Evolutionary conservation across 2,329 filamentous ascomycete genomes (phyloP).

Genomic region (Graphium sp.): DNA sequence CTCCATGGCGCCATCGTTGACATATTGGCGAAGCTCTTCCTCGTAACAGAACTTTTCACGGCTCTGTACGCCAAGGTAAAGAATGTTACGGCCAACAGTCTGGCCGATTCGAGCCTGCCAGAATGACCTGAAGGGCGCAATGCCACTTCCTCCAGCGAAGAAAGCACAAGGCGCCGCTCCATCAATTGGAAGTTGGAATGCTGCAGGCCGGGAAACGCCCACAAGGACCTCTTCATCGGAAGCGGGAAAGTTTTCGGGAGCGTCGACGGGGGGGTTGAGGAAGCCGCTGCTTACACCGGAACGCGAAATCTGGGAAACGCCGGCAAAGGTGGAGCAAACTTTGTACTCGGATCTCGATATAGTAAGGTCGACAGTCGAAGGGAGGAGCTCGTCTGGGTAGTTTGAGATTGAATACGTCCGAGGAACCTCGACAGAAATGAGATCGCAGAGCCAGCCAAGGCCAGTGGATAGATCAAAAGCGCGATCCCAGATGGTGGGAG

Average conservation of each 20-base stretch:
- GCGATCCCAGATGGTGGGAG: conserved; percentile 28
- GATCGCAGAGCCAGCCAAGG: conserved; percentile 25
- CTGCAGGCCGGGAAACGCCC: conserved; percentile 31
- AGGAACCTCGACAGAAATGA: conserved; percentile 30
- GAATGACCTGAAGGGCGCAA: conserved; percentile 35
- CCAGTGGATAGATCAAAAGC: conserved; percentile 25
- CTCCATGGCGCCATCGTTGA: conserved; percentile 29
- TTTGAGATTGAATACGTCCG: conserved; percentile 36
- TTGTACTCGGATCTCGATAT: conserved; percentile 33
- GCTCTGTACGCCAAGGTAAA: conserved; percentile 34
- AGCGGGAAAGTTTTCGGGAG: conserved; percentile 18
- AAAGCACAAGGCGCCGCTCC: conserved; percentile 30
- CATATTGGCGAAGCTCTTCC: conserved; percentile 25
- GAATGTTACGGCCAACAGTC: conserved; percentile 24
- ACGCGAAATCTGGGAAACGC: conserved; percentile 13
- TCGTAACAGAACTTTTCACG: conserved; percentile 34
- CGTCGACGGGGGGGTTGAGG: conserved; percentile 27
- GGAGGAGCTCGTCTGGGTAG: conserved; percentile 29
- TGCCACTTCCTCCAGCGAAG: conserved; percentile 35
- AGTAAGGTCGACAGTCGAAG: conserved; percentile 30
- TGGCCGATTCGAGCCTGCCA: conserved; percentile 28
- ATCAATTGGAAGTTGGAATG: conserved; percentile 33
- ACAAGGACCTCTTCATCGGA: conserved; percentile 29
- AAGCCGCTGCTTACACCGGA: conserved; percentile 35
- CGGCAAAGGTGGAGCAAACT: conserved; percentile 22